A percentile compares a stretch with the other conserved stretches of the same genome.
Conservation (phyloP, 768 basidiomycete species). For the Pilatotrama ljubarskyi region DNA sequence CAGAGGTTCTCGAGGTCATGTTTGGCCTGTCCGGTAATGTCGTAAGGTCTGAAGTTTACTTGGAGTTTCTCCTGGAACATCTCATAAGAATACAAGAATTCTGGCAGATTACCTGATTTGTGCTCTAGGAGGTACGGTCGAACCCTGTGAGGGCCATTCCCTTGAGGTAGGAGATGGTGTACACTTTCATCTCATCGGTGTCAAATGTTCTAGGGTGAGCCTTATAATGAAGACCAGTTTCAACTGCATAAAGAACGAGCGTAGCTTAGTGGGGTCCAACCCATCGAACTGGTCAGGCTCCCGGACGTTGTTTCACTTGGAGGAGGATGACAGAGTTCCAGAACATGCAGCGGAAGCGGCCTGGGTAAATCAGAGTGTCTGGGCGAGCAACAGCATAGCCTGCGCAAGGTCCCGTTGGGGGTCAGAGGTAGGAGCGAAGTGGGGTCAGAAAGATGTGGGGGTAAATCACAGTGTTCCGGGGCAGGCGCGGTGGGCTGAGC, state of each 20-base stretch:
- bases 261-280: constrained; percentile 2
- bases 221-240: constrained; percentile 8
- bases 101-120: too few species aligned
- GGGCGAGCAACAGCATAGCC: background rate
- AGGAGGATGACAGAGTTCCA: too few species aligned
- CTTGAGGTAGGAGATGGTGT: constrained; percentile 8
- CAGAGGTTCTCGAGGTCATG: too few species aligned
- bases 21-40: too few species aligned
- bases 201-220: background rate
- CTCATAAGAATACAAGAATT: too few species aligned
- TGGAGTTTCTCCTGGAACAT: too few species aligned
- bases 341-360: too few species aligned
- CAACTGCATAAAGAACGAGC: constrained; percentile 6
- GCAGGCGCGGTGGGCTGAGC: background rate
- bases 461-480: background rate
- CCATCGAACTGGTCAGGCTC: constrained; percentile 5
- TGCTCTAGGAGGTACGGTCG: too few species aligned
- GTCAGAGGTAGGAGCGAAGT: background rate
- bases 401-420: background rate
- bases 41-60: too few species aligned
- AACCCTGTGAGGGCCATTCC: background rate
- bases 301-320: background rate
- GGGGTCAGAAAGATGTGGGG: background rate
- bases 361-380: background rate
- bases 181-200: constrained; percentile 7